Base-by-base conservation (phyloP, 108 stramenopile genomes). In the Fistulifera pelliculosa region DNA sequence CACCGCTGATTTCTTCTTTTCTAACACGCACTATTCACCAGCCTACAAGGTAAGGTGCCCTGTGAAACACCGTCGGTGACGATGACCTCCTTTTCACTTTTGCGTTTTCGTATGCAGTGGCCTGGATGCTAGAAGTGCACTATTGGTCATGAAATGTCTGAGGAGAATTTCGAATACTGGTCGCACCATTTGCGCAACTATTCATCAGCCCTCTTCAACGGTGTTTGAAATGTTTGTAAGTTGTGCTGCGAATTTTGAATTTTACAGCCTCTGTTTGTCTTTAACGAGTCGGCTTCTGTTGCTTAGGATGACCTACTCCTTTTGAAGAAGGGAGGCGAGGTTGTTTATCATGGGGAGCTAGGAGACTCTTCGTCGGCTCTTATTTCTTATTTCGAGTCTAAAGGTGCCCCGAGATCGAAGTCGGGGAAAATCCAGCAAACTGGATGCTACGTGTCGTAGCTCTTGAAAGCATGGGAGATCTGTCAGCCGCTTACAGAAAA, bases 161-260 rank as follows among this genome's bases (percentile, higher is more conserved):
- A 60, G 73, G 25, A 69, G 69, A 14, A 80, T 85, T 61, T 68
- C 83, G 2, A 53, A 70, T 44, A 49, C 65, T 2, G 85, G 81
- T 10, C 71, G 77, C 28, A 75, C 75, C 18, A 57, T 73, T 17
- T 41, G 27, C 44, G 71, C 68, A 17, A 75, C 60, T 5, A 81
- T 85, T 27, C 85, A 87, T 47, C 85, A 87, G 52, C 85, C 85
- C 1, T 82, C 80, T 17, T 76, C 85, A 4, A 71, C 81, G 16
- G 78, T 81, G 7, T 87, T 87, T 73, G 69, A 77, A 49, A 66
- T 75, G 69, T 76, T 73, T 57, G 56, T 54, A 54, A 42, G 47
- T 62, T n/a, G 16, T 40, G 1, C 31, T 6, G 31, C 31, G 6
- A 35, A 8, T 35, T 35, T 3, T 6, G 3, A 6, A 35, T 35